Evolutionary conservation across 2,329 filamentous ascomycete genomes (phyloP), one percentile per base, ranked within the genome.

Genomic region (Elsinoe arachidis): DNA sequence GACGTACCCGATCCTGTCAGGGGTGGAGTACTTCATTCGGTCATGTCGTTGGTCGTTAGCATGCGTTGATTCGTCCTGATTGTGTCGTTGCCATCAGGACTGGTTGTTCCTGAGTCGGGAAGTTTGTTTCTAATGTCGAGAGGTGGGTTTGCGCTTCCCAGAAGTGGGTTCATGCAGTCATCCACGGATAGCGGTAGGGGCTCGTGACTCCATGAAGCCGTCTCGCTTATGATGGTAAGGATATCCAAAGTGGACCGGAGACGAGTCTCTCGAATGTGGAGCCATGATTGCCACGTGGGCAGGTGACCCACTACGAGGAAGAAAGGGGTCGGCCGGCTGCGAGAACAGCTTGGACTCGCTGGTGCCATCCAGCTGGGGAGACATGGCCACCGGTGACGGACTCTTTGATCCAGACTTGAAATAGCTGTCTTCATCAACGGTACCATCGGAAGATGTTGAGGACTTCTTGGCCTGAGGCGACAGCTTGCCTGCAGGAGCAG

Each of bases 101-200:
- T 35, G 46, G 26, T 34, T 19, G 17, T 35, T 51, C 46, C 46
- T 51, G 46, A n/a, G 19, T 19, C 15, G 33, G n/a, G 46, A 34
- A 35, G 46, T 19, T 9, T 51, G 23, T 5, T 34, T 35, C n/a
- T 11, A 4, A 21, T 34, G 33, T 51, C 26, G 33, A 39, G 17
- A 39, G 19, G 9, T 51, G n/a, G 26, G 33, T 34, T 51, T 51
- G 26, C 26, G 26, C 11, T 51, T 51, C 14, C 4, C 12, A 15
- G 10, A 15, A 11, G 15, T 35, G 21, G 46, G 46, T 51, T 51
- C 53, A 55, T 55, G 38, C 30, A 55, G 53, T 67, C 59, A 72
- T 39, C 69, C 69, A 51, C 63, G 66, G 23, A 71, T 72, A 33
- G 69, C 69, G 6, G 69, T 70, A 39, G 67, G 68, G 30, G 65